Evolutionary conservation across 2,329 filamentous ascomycete genomes (phyloP).

Genomic region (Fusarium chaquense): DNA sequence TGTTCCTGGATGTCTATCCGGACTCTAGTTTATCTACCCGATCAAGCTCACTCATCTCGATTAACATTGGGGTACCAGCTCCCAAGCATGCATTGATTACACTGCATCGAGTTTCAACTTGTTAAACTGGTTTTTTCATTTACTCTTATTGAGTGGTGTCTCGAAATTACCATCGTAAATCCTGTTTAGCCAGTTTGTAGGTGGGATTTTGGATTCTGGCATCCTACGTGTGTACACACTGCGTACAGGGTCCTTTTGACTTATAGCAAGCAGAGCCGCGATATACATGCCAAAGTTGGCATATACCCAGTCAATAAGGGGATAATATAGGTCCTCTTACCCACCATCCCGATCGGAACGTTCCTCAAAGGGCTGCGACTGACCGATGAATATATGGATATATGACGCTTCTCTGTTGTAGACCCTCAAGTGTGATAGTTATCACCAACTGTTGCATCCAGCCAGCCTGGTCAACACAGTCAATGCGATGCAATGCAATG

Average conservation of each 20-base stretch:
- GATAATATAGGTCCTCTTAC: conserved; percentile 28
- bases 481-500: conserved; percentile 4
- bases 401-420: conserved; percentile 31
- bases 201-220: conserved; percentile 3
- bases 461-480: background rate
- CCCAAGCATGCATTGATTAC: background rate
- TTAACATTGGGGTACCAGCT: conserved; percentile 9
- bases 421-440: conserved; percentile 29
- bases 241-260: conserved; percentile 19
- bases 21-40: background rate
- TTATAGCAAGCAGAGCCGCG: conserved; percentile 36
- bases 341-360: conserved; percentile 41
- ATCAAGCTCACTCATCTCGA: conserved; percentile 11
- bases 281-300: conserved; percentile 37
- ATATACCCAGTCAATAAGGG: conserved; percentile 32
- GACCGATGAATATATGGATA: conserved; percentile 17
- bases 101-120: conserved; percentile 8
- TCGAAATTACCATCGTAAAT: conserved; percentile 16
- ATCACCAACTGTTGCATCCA: conserved; percentile 24
- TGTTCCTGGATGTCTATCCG: conserved; percentile 30
- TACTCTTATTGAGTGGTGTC: conserved; percentile 4
- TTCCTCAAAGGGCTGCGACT: conserved; percentile 31
- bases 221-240: conserved; percentile 15
- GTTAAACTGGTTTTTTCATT: conserved; percentile 20
- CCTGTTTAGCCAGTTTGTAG: conserved; percentile 18